Conservation (phyloP, 2,329 filamentous ascomycete genomes). For the Fusarium sambucinum region DNA sequence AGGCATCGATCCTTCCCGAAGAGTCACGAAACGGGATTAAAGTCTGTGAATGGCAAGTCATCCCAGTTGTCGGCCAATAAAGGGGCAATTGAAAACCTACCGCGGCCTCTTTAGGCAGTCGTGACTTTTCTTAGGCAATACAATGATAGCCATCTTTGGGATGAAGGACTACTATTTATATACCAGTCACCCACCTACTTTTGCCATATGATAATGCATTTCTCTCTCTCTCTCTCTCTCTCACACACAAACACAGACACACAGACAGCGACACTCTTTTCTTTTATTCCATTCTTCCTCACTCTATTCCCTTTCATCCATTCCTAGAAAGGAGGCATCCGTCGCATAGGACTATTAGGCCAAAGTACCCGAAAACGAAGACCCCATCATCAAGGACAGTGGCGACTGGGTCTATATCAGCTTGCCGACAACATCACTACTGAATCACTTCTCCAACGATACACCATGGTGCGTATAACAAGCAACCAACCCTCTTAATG, state of each 20-base stretch:
- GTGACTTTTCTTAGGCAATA: slow-evolving; percentile 28
- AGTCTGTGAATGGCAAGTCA: neutral
- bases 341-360: too few relatives aligned
- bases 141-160: slow-evolving; percentile 25
- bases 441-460: neutral
- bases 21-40: neutral
- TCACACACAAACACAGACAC: neutral
- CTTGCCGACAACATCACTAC: too few relatives aligned
- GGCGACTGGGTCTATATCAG: too few relatives aligned
- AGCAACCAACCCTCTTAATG: neutral
- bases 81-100: neutral
- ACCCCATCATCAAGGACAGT: too few relatives aligned
- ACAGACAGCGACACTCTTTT: neutral
- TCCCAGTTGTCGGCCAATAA: neutral
- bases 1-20: neutral
- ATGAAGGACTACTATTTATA: slow-evolving; percentile 27
- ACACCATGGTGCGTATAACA: slow-evolving; percentile 44
- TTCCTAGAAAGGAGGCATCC: too few relatives aligned
- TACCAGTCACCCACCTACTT: neutral
- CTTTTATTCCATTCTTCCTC: neutral
- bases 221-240: neutral
- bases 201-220: neutral
- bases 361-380: too few relatives aligned
- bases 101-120: slow-evolving; percentile 10
- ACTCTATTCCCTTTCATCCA: neutral